phyloP scores from a whole-genome alignment of 2,329 filamentous ascomycete genomes.

The Tolypocladium album region DNA sequence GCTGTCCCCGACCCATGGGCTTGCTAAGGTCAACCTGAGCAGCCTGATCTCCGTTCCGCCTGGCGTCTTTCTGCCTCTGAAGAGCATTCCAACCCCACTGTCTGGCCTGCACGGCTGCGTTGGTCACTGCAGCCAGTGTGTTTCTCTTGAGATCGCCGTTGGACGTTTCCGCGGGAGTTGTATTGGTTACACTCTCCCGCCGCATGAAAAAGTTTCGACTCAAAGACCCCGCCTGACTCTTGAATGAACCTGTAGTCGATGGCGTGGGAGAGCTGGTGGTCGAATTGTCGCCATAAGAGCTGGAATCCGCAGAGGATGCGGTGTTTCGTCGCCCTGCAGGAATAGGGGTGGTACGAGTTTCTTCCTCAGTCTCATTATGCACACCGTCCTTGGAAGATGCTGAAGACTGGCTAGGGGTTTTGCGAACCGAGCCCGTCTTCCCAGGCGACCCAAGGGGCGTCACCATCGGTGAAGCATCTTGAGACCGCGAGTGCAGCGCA shows the following conservation, averaged over 20 bases:
- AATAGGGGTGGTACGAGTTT: slow-evolving; percentile 14
- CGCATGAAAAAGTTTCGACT: slow-evolving; percentile 29
- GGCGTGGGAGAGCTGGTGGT: slow-evolving; percentile 16
- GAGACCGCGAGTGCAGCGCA: slow-evolving; percentile 52
- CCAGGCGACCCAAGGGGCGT: slow-evolving; percentile 26
- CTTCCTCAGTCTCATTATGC: slow-evolving; percentile 25
- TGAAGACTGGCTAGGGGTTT: slow-evolving; percentile 37
- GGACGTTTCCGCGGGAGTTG: slow-evolving; percentile 23
- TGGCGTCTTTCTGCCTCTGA: slow-evolving; percentile 36
- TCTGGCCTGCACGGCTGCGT: slow-evolving; percentile 42
- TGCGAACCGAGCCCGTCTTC: slow-evolving; percentile 25
- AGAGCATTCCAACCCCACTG: slow-evolving; percentile 50
- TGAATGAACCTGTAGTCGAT: slow-evolving; percentile 25
- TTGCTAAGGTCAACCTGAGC: slow-evolving; percentile 39
- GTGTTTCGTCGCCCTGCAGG: slow-evolving; percentile 24
- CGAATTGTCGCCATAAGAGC: slow-evolving; percentile 11
- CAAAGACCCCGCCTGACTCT: slow-evolving; percentile 27
- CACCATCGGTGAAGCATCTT: slow-evolving; percentile 39
- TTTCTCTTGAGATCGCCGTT: slow-evolving; percentile 32
- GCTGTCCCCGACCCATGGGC: slow-evolving; percentile 74
- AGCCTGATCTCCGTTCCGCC: slow-evolving; percentile 19
- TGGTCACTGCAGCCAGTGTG: slow-evolving; percentile 43
- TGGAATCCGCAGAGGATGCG: slow-evolving; percentile 23
- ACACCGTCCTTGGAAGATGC: slow-evolving; percentile 33
- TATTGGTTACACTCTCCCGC: slow-evolving; percentile 25